Base-by-base conservation (phyloP, 345 rosid species). In the Acer yangbiense region DNA sequence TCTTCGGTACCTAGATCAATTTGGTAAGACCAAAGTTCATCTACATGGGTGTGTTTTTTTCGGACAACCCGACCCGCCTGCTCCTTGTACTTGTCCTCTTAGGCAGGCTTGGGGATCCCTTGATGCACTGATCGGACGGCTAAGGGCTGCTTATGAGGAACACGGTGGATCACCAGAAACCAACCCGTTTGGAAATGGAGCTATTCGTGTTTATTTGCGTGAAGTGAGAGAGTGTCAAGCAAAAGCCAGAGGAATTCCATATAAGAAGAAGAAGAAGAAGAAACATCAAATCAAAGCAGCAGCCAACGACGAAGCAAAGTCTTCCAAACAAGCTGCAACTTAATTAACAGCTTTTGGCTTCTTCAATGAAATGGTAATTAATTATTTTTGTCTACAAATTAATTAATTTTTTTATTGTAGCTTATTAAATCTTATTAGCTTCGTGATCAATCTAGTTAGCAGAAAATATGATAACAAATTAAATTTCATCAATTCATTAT, bases 61-160 rank as follows among this genome's bases (percentile, higher is more conserved):
- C 3, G 98, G 98, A 65, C 91, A 90, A 76, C 96, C 94, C 2
- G 90, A 90, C 76, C 97, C 98, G 21, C 93, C 93, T n/a, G 94
- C 91, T 10, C 96, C 94, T 46, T 93, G 98, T 73, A 86, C 92
- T 10, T 93, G 96, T 69, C 96, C 98, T 32, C 82, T 91, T 2
- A 78, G 87, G 77, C 98, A 93, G 82, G 98, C 98, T 5, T 91
- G 98, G 98, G 98, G 98, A 14, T 91, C 96, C 83, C 91, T 93
- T 14, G 98, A 93, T 73, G 96, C 98, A 9, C 87, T 93, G 83
- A 89, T 93, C 83, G 96, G 96, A 77, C 89, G 96, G 46, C 87
- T 93, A 3, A 43, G 98, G 85, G 98, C 96, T 48, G 96, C 98
- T 65, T 93, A 87, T 50, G 98, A 93, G 79, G 98, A 90, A 72